These are phyloP conservation scores for Bothriochloa decipiens DNA, from an alignment of 176 grass and related monocot species.

Conservation along the genomic window DNA sequence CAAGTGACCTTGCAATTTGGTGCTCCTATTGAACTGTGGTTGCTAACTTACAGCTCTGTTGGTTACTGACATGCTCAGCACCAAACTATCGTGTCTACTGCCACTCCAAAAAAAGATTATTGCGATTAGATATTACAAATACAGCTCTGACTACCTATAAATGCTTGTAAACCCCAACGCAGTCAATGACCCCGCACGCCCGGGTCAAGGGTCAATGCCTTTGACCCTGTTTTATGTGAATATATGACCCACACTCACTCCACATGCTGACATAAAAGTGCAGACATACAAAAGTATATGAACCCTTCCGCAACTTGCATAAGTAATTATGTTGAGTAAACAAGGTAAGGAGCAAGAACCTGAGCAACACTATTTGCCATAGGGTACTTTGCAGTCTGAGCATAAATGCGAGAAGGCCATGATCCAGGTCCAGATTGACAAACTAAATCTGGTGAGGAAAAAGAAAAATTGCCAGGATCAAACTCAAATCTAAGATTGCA, in stretches of 20 bases:
- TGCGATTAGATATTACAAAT: not conserved
- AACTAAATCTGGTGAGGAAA: constrained; percentile 84
- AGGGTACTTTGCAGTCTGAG: constrained; percentile 84
- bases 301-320: constrained; percentile 1
- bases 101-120: not conserved
- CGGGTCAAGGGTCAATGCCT: not conserved
- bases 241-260: not conserved
- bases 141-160: not conserved
- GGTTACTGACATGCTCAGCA: not conserved
- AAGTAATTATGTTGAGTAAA: not conserved
- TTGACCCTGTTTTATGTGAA: not conserved
- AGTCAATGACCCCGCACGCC: not conserved
- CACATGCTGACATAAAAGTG: not conserved
- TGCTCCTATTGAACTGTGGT: not conserved
- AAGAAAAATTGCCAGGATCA: constrained; percentile 29
- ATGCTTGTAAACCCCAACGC: not conserved
- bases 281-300: not conserved
- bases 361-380: constrained; percentile 99
- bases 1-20: not conserved
- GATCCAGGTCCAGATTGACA: constrained; percentile 97
- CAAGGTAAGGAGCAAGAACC: constrained; percentile 53
- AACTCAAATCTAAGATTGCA: constrained; percentile 33
- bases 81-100: not conserved
- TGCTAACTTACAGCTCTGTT: not conserved
- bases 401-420: constrained; percentile 88